Evolutionary conservation across 495 filamentous ascomycete species (phyloP).

Genomic region (Viridothelium virens): DNA sequence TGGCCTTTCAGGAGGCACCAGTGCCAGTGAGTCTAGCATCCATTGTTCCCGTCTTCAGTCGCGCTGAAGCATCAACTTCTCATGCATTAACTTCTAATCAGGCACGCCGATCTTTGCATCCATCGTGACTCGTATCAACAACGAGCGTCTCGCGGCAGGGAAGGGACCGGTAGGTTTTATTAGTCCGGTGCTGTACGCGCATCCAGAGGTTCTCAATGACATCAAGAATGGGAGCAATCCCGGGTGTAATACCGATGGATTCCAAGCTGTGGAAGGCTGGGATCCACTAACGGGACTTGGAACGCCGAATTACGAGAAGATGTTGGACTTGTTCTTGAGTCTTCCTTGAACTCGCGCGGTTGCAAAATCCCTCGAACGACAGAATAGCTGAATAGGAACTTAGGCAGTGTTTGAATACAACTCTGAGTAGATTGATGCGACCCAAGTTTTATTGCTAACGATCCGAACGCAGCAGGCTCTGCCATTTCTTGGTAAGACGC

Average conservation of each 20-base stretch:
- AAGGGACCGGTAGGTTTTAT: slow-evolving; percentile 25
- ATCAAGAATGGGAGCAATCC: slow-evolving; percentile 24
- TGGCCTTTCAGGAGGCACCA: slow-evolving; percentile 37
- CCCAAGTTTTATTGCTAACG: too few species aligned
- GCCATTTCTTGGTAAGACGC: too few species aligned
- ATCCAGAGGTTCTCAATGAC: slow-evolving; percentile 25
- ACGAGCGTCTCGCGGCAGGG: slow-evolving; percentile 23
- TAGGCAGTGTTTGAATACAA: too few species aligned
- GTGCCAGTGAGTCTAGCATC: slow-evolving; percentile 21
- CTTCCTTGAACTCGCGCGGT: slow-evolving; percentile 15
- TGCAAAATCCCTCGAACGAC: not conserved
- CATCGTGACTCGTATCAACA: slow-evolving; percentile 23
- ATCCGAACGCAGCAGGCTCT: too few species aligned
- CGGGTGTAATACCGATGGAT: slow-evolving; percentile 36
- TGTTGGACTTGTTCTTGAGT: slow-evolving; percentile 23
- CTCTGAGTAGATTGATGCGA: too few species aligned
- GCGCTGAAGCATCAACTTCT: not conserved
- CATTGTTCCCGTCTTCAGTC: too few species aligned
- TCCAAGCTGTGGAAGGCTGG: slow-evolving; percentile 44
- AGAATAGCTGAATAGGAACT: too few species aligned
- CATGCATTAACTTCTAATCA: not conserved
- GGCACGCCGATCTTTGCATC: slow-evolving; percentile 23
- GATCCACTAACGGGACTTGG: slow-evolving; percentile 50
- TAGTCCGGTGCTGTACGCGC: slow-evolving; percentile 21
- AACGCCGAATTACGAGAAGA: slow-evolving; percentile 42